phyloP scores from a whole-genome alignment of 495 filamentous ascomycete species.

The Xylaria nigripes region DNA sequence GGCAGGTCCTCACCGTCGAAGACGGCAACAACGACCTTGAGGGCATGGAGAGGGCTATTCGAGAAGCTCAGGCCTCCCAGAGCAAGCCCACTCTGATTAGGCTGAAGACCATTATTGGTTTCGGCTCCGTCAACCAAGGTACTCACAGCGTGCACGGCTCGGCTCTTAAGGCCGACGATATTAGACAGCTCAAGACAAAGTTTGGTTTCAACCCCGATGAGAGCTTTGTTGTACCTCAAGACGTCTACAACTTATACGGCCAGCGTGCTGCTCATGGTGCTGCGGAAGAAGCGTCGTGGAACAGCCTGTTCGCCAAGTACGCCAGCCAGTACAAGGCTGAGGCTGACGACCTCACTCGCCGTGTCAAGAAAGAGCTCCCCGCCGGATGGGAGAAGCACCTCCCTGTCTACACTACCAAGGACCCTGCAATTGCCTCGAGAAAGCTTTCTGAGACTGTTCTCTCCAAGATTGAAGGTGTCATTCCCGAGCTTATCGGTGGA shows the following conservation, averaged over 20 bases:
- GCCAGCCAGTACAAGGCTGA: conserved; percentile 63
- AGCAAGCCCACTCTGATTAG: conserved; percentile 97
- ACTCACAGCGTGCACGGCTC: conserved; percentile 94
- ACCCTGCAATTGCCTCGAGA: conserved; percentile 78
- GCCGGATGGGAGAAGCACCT: conserved; percentile 96
- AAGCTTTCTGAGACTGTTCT: conserved; percentile 95
- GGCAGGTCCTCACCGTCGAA: conserved; percentile 81
- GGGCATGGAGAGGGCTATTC: conserved; percentile 81
- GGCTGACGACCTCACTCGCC: conserved; percentile 70
- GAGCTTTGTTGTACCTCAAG: conserved; percentile 86
- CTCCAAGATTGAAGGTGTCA: conserved; percentile 68
- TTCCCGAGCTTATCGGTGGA: conserved; percentile 91
- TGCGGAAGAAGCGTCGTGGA: conserved; percentile 91
- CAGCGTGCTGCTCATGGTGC: conserved; percentile 77
- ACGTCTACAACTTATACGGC: conserved; percentile 87
- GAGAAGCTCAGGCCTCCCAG: conserved; percentile 73
- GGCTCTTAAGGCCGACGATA: conserved; percentile 88
- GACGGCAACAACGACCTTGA: conserved; percentile 88
- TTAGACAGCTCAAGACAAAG: conserved; percentile 78
- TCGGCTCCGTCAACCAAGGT: conserved; percentile 86
- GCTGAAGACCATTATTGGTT: conserved; percentile 96
- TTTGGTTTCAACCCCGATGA: conserved; percentile 96
- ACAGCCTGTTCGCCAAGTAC: conserved; percentile 86
- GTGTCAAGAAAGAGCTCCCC: conserved; percentile 75
- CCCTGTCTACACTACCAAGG: conserved; percentile 81